Evolutionary conservation across 2,329 filamentous ascomycete species (phyloP), one percentile per base, ranked within the genome.

Genomic region (Colletotrichum sp.): DNA sequence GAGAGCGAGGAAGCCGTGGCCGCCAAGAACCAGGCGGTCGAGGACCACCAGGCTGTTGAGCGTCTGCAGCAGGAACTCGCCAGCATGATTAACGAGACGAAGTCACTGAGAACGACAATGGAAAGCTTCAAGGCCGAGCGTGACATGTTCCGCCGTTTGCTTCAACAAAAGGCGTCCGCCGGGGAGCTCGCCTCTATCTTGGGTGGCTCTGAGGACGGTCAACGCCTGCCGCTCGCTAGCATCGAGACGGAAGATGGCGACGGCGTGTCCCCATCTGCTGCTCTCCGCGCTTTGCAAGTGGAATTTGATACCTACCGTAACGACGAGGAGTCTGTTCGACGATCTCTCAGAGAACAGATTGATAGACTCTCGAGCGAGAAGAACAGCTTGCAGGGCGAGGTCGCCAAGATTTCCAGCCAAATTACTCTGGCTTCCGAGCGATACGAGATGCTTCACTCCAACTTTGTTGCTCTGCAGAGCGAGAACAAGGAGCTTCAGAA

Each of bases 111-210:
- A 59, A 92, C 94, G 34, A 95, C 96, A 73, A 95, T 96, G 78
- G 95, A 98, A 87, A 98, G 95, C 83, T 98, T 98, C 84, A 95
- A 97, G 83, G 95, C 96, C 80, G 97, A 99, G 86, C 93, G 97
- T 77, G 96, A 99, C 83, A 98, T 98, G 92, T 99, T 98, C 93
- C 93, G 96, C 26, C 95, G 96, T 69, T 96, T 99, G 88, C 91
- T 98, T 34, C 95, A 96, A 79, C 95, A 97, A 77, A 84, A 93
- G 86, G 83, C 89, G 81, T 81, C 90, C 82, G 82, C 91, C 83
- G 89, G 87, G 15, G 93, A 96, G 76, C 88, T 94, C 57, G 90
- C 91, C 18, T 93, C 93, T 2, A 89, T 93, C 66, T 93, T 98
- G 81, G 95, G 94, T 2, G 92, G 93, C 79, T 95, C 94, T 21